Base-by-base conservation (phyloP, 768 basidiomycete genomes). In the Omphalotus guepiniiformis region DNA sequence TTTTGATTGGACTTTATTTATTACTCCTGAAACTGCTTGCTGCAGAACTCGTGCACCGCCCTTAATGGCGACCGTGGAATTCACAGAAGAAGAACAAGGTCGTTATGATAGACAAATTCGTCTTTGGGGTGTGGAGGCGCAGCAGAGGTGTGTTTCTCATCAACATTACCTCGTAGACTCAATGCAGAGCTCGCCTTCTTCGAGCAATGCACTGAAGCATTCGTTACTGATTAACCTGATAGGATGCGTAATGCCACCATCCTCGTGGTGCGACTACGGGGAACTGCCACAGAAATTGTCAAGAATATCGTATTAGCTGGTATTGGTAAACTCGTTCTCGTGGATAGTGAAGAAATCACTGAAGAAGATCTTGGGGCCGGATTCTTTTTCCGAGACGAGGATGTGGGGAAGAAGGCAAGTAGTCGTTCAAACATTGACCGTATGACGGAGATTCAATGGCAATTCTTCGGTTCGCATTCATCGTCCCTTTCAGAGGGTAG, bases 241-340 rank as follows among this genome's bases (percentile, higher is more conserved):
- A 96, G 93, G 63, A 96, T 95, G 92, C 80, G 92, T 56, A 93
- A 88, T 63, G 93, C 92, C 18, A 89, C 92, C 2, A 88, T 97
- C 56, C 71, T 95, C 21, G 76, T 97, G 28, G 70, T 93, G 16
- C 80, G 79, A 29, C 73, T 96, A 34, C 77, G 79, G 36, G 91
- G 93, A 3, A 78, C 88, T 30, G 93, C 96, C 32, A 92, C 93
- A 6, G 96, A 99, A 63, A 80, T 85, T 13, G 88, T 97, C 66
- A 99, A 98, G 69, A 99, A 99, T 62, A 88, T 99, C 61, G 95
- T 98, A 15, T 78, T 99, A 39, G 90, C 96, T 8, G 96, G 96
- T 32, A 90, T 99, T 47, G 96, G 96, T 21, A 85, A 81, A 61
- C 69, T 99, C 51, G 72, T 96, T 51, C 76, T 98, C 32, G 76